These are phyloP conservation scores for Styphnolobium japonicum DNA, from an alignment of 306 rosid genomes.

Conservation along the genomic window DNA sequence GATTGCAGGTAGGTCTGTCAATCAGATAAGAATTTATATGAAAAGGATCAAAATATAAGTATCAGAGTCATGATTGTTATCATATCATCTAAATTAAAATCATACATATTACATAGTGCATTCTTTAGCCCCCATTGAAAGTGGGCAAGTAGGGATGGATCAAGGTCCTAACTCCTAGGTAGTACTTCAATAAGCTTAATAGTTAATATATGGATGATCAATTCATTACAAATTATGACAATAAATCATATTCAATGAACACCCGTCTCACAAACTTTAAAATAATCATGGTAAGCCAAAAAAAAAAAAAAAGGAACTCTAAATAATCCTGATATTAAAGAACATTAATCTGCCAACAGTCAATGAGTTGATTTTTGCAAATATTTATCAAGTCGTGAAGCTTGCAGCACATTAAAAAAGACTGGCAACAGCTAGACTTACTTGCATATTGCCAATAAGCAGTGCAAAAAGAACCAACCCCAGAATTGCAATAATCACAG, in stretches of 20 bases:
- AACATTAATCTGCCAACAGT: background rate
- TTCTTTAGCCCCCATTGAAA: background rate
- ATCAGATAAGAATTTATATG: background rate
- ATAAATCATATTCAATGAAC: background rate
- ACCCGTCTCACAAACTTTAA: background rate
- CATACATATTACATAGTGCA: background rate
- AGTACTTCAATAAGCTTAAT: background rate
- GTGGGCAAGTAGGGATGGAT: background rate
- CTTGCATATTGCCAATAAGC: conserved; percentile 66
- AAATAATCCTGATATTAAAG: background rate
- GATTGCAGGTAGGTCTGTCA: conserved; percentile 52
- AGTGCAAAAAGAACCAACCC: conserved; percentile 56
- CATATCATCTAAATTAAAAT: background rate
- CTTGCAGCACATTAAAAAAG: background rate
- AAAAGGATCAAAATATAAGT: background rate
- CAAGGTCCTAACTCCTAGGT: background rate
- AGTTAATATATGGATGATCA: background rate
- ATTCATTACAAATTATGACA: background rate
- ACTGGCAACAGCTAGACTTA: conserved; percentile 15
- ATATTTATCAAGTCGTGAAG: background rate
- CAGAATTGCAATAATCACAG: conserved; percentile 49
- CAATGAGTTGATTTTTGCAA: background rate
- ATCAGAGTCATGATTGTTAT: background rate
- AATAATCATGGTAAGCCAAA: background rate
- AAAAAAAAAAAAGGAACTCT: background rate